Base-by-base conservation (phyloP, 495 filamentous ascomycete genomes). In the Penicillium ochrochloron region DNA sequence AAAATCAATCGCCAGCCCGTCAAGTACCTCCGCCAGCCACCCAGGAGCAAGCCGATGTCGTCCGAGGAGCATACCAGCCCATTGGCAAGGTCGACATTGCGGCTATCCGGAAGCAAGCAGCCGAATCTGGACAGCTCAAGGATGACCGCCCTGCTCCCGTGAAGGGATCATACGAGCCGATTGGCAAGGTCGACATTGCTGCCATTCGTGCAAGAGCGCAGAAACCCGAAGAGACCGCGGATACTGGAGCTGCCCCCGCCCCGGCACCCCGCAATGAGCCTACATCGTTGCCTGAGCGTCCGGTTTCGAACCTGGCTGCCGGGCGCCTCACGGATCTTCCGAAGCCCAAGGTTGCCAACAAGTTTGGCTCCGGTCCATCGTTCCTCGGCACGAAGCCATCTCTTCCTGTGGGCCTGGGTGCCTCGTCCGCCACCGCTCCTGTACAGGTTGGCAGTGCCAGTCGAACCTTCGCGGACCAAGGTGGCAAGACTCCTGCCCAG, bases 1-100 rank as follows among this genome's bases (percentile, higher is more conserved):
- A 87, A 69, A 90, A 86, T 71, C 85, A 83, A 67, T 84, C 89
- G 67, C 82, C 85, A 33, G 85, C 87, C 41, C 66, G 61, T 27
- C 79, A 82, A 41, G 85, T 83, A 46, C 62, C 70, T 42, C 72
- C 81, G 19, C 71, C 57, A 25, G 11, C 59, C 8, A 55, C 58
- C 46, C 71, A 76, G 41, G 73, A 85, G n/a, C 61, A 78, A 19
- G 71, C 72, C 39, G 88, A 93, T 74, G 83, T 97, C 17, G 89
- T 98, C 27, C 90, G 83, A 66, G 94, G 96, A 11, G 91, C 83
- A n/a, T 99, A 99, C 73, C 94, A 97, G 73, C 95, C 95, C 9
- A 84, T 99, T 63, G 96, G 96, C 11, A 97, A 97, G 76, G 91
- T 98, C 12, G 93, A 98, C 70, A 97, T 99, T 78, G 90, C 91